Evolutionary conservation across 768 basidiomycete species (phyloP), one percentile per base, ranked within the genome.

Genomic region (Peribolospora baueri): DNA sequence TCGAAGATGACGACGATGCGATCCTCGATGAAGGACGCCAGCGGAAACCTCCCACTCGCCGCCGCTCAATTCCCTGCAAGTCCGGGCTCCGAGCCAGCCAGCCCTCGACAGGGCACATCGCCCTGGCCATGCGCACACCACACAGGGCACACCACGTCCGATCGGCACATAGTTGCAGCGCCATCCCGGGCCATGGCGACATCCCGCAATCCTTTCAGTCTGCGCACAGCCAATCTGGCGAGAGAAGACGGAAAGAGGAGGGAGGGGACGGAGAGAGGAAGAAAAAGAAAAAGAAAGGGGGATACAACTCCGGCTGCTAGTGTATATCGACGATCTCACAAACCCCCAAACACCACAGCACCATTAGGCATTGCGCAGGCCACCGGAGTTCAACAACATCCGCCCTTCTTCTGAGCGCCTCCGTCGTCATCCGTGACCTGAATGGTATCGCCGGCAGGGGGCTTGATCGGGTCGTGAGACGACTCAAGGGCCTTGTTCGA

Each of bases 401-500:
- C 67, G 48, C 63, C 61, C 52, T 68, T 67, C 57, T 67, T 66
- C 57, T 66, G 65, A 38, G 64, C 62, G 48, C 66, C 65, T 49
- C 68, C 68, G 52, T 70, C 69, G 57, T 72, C 70, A 37, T 66
- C 63, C 13, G 76, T 78, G 57, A 97, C 82, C 42, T 76, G 80
- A 70, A 97, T 82, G 55, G 80, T 84, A 67, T 85, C 80, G 55
- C 83, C 85, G 14, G 74, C 72, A 65, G 85, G 69, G 67, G 83
- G 74, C 76, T 79, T 75, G 77, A 82, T 76, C 68, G 80, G 72
- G 70, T 84, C 70, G 65, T 79, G 68, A 67, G 73, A 80, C 61
- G 81, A 79, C 66, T 97, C 91, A 56, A 98, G 79, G 50, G 84
- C 78, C 70, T 91, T 95, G 76, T 79, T 83, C 53, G 91, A 95